Evolutionary conservation across 2,329 filamentous ascomycete genomes (phyloP), one percentile per base, ranked within the genome.

Genomic region (Fusarium foetens): DNA sequence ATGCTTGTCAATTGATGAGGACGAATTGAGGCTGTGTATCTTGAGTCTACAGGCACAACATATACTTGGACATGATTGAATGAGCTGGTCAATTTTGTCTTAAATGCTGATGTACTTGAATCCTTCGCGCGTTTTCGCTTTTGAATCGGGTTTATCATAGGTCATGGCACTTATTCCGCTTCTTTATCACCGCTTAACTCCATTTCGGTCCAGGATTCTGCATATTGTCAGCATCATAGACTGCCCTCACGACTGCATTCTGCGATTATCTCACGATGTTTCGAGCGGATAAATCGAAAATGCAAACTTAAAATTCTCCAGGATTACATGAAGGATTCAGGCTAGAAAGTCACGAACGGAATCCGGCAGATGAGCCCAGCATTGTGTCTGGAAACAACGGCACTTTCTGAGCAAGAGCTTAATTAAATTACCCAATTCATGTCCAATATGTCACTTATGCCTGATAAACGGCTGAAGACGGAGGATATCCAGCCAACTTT

Each of bases 201-300:
- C 57, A 57, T 51, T 16, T 4, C 9, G 29, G 31, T 9, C 10
- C 38, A 35, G 29, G 36, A 16, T 41, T 19, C 17, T 45, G 61
- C 61, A 66, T 65, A 17, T 27, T 64, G 48, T 66, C 35, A 25
- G 53, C 63, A 51, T 66, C 63, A 66, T 66, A 49, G 45, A 66
- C 38, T 36, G 7, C 23, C 4, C 31, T 23, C 2, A n/a, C 10
- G 19, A 27, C 16, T 35, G 31, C 10, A 54, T 43, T 17, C 17
- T 19, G 17, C 7, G 1, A 36, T 5, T 7, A 12, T 27, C 19
- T 35, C 51, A 6, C 6, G 25, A 61, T 31, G 8, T 3, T 42
- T 8, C 0, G 14, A 53, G 8, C 49, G 13, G 10, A 21, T 27
- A 14, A 54, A 21, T 23, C 11, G 10, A 33, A 23, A 12, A 2